Evolutionary conservation across 345 rosid species (phyloP), one percentile per base, ranked within the genome.

Genomic region (Brassica cretica): DNA sequence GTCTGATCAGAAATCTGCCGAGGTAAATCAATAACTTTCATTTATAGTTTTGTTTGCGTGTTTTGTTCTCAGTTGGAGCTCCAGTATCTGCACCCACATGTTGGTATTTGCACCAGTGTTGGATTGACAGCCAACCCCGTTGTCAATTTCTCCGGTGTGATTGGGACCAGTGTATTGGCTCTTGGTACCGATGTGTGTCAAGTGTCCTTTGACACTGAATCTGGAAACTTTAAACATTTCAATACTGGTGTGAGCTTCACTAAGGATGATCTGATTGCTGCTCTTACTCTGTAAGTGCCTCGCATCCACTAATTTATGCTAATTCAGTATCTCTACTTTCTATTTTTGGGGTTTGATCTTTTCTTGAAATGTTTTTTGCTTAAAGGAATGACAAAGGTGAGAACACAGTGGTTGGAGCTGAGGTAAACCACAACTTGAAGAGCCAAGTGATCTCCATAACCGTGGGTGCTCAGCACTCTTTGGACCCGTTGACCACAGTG

Each of bases 1-100:
- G 30, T 98, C 99, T 66, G 99, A 96, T 78, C 97, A 93, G 87
- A 89, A 87, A 82, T 93, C 98, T 81, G 95, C 95, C 75, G 93
- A 90, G 96, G 99, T 81, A 69, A 25, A 27, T 15, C 2, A 58
- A 1, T 18, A 30, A 14, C 15, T 60, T 64, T 21, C 33, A 0
- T 66, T 8, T 56, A 51, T 44, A 15, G 27, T 56, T 74, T 46
- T 51, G 62, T 3, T 55, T 58, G 12, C 18, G 16, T 21, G 19
- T 51, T n/a, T 49, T 67, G 11, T 6, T 49, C 21, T 65, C 18
- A 96, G 99, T 75, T 90, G 30, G 98, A 96, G 82, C 84, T 96
- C 59, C 98, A 96, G 78, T 96, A 93, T 75, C 85, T 83, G 80
- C 99, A 96, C 64, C 98, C 93, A 19, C 86, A 93, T 59, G 89